Evolutionary conservation across 169 alveolate genomes (phyloP).

Genomic region (Ichthyophthirius multifiliis): DNA sequence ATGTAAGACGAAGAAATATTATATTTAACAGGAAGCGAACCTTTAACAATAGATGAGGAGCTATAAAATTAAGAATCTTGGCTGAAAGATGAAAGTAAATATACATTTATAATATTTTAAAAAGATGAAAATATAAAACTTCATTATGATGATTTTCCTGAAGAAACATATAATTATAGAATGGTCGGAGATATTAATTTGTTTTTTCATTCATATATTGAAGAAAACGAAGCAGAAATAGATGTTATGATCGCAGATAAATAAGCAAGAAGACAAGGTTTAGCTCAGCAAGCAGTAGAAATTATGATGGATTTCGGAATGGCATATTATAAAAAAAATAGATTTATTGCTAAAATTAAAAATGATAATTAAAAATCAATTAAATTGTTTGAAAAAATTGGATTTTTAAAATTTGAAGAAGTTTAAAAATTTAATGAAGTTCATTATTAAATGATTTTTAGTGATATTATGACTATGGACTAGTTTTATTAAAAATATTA

Average conservation of each 20-base stretch:
- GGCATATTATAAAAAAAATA: constrained; percentile 10
- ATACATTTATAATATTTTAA: constrained; percentile 25
- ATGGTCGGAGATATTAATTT: constrained; percentile 37
- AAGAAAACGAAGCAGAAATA: constrained; percentile 39
- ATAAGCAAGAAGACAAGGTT: constrained; percentile 27
- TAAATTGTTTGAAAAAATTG: not conserved
- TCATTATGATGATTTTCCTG: not conserved
- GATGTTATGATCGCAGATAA: constrained; percentile 44
- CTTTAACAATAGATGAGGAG: constrained; percentile 35
- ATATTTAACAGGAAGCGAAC: constrained; percentile 31
- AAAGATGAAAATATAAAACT: not conserved
- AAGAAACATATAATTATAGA: not conserved
- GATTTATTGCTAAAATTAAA: constrained; percentile 37
- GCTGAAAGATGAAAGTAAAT: constrained; percentile 26
- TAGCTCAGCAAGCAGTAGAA: constrained; percentile 15
- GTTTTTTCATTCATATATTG: constrained; percentile 34
- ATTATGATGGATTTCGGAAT: constrained; percentile 35
- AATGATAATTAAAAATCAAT: constrained; percentile 18
- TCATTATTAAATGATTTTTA: not conserved
- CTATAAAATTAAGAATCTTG: constrained; percentile 26
- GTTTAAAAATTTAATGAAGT: constrained; percentile 17
- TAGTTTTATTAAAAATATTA: not conserved
- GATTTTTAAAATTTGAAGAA: constrained; percentile 1
- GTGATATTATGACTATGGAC: not conserved
- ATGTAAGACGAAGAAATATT: constrained; percentile 40